These are phyloP conservation scores for Mangifera indica DNA, from an alignment of 345 rosid species.

Conservation along the genomic window DNA sequence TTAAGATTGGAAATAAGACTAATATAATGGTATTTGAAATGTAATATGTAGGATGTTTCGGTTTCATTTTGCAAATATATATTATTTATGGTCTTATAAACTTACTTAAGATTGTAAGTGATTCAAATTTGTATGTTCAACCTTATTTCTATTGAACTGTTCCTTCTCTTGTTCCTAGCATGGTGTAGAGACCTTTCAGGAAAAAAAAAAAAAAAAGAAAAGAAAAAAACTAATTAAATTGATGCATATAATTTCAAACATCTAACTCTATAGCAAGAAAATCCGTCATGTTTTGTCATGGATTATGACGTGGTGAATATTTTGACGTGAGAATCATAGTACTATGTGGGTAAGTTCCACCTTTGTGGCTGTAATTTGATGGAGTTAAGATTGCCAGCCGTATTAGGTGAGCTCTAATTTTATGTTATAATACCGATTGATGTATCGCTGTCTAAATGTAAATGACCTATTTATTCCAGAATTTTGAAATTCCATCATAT, in stretches of 20 bases:
- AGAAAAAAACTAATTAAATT: background rate
- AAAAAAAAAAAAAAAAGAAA: background rate
- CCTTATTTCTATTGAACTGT: too few species aligned
- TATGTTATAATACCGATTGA: background rate
- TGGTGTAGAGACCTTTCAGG: background rate
- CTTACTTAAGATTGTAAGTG: background rate
- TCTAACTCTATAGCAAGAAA: background rate
- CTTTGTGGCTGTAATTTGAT: conserved; percentile 1
- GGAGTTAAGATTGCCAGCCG: background rate
- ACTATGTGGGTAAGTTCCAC: background rate
- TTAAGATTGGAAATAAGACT: background rate
- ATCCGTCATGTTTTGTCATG: background rate
- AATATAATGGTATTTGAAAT: background rate
- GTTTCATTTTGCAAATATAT: background rate
- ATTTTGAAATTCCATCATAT: background rate
- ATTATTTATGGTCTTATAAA: background rate
- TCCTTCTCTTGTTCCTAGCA: background rate
- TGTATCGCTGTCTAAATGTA: background rate
- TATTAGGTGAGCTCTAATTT: background rate
- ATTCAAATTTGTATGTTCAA: background rate
- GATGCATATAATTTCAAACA: background rate
- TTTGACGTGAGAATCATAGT: background rate
- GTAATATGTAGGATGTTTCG: background rate
- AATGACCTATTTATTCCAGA: background rate
- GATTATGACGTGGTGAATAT: background rate